Base-by-base conservation (phyloP, 2,329 filamentous ascomycete species). In the Biscogniauxia sp. region DNA sequence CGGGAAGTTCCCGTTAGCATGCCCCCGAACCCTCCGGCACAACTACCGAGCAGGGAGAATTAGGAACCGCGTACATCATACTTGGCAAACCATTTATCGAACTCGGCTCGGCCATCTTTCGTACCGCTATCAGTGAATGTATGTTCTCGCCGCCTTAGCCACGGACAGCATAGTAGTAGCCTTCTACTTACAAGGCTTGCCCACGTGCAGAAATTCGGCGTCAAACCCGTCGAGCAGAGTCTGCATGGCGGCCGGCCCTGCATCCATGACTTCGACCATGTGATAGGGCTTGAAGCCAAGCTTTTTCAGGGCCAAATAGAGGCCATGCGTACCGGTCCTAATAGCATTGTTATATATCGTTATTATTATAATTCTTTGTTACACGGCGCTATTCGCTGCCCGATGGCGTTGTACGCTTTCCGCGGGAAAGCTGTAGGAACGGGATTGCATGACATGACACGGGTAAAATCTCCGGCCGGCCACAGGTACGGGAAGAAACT, bases 11-110 rank as follows among this genome's bases (percentile, higher is more conserved):
- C 25, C 58, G 11, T 8, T 11, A 20, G 45, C 9, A 26, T 53
- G 5, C 5, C 23, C 15, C 63, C 7, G 45, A 41, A 49, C 53
- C 52, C 9, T 52, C 5, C 2, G 7, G 19, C 25, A 45, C 28
- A 23, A 5, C 5, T 5, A 23, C 23, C 23, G 20, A 28, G 37
- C 5, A n/a, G 5, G 37, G 37, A n/a, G 11, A 17, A 17, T 17
- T n/a, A 28, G 54, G 20, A 20, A 20, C 1, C 13, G 58, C 72
- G 56, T 64, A 76, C 76, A 58, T 77, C 75, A 52, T 76, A 76
- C 20, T 74, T 69, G 25, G 73, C 73, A 25, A 77, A 73, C 71
- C 75, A 77, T 64, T 77, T 78, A 61, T 78, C 76, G 52, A 76
- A 78, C 51, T 78, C 76, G 11, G 65, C 66, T 19, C 73, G 70